A percentile compares a stretch with the other conserved stretches of the same genome.
Conservation (phyloP, 75 land plant genomes). For the Cunninghamia lanceolata region DNA sequence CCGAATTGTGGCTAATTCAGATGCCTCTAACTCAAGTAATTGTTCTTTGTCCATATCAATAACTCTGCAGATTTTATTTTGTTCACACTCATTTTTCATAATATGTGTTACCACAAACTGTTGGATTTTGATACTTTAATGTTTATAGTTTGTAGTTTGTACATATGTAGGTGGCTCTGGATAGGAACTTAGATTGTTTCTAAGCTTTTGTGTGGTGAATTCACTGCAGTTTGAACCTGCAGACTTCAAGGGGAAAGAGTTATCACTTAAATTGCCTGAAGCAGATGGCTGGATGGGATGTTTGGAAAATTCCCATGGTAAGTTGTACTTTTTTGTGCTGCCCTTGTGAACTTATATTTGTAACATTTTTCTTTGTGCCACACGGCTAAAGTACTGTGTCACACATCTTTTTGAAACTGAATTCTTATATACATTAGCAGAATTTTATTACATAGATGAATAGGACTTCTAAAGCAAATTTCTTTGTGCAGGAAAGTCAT, state of each 20-base stretch:
- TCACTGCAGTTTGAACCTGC: conserved; percentile 19
- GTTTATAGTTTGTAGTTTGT: neutral
- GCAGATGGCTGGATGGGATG: conserved; percentile 33
- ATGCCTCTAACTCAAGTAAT: conserved; percentile 46
- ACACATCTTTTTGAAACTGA: neutral
- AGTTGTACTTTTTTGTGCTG: neutral
- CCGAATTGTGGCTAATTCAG: conserved; percentile 66
- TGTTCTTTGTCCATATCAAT: neutral
- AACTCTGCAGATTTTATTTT: neutral
- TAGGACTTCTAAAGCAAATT: neutral
- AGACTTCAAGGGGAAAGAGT: conserved; percentile 36
- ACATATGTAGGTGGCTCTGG: neutral
- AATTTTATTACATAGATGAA: neutral
- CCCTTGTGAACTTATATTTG: neutral
- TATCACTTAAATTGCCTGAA: conserved; percentile 25
- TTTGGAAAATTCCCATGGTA: conserved; percentile 34
- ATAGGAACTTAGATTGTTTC: neutral
- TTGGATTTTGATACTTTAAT: neutral
- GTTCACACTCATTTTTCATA: neutral
- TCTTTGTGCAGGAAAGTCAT: conserved; percentile 32
- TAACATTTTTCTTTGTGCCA: neutral
- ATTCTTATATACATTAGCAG: too few relatives aligned
- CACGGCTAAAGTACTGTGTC: neutral
- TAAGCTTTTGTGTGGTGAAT: neutral
- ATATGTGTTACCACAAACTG: neutral